These are phyloP conservation scores for Pseudotsuga menziesii DNA, from an alignment of 75 land plant genomes.

Conservation along the genomic window DNA sequence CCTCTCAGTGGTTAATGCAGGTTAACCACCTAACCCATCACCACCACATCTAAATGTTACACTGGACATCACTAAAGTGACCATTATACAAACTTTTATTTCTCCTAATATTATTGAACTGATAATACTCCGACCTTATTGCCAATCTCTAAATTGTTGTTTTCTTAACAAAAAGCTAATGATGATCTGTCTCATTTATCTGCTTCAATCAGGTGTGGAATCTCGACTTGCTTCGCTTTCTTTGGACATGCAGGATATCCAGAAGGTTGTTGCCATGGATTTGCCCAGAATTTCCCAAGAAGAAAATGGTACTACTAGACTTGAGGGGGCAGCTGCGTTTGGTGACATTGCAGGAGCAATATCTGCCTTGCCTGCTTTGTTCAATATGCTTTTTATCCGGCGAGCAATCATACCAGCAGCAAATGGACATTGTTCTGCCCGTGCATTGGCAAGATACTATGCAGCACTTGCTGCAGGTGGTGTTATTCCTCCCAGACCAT, in stretches of 20 bases:
- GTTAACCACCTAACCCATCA: too few species aligned
- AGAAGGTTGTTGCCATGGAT: conserved; percentile 14
- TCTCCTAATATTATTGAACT: too few species aligned
- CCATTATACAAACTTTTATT: too few species aligned
- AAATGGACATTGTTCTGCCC: conserved; percentile 97
- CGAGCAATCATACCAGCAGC: conserved; percentile 95
- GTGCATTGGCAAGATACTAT: conserved; percentile 95
- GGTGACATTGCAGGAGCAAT: conserved; percentile 31
- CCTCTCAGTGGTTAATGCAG: too few species aligned
- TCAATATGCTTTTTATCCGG: conserved; percentile 71
- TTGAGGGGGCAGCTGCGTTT: conserved; percentile 23
- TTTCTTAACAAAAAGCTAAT: neutral
- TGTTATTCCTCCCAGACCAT: conserved; percentile 47
- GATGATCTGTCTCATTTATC: conserved; percentile 1
- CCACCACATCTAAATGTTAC: too few species aligned
- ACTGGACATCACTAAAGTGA: too few species aligned
- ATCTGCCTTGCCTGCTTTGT: conserved; percentile 52
- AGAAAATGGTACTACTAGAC: conserved; percentile 5
- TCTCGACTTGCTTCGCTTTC: conserved; percentile 85
- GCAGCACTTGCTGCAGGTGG: conserved; percentile 73
- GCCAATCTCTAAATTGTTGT: neutral
- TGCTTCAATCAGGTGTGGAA: conserved; percentile 66
- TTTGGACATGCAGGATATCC: conserved; percentile 51
- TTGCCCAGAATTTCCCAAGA: neutral
- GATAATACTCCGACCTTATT: too few species aligned